Percentiles rank a stretch among this genome's conserved stretches.
phyloP scores from a whole-genome alignment of 1,284 basidiomycete genomes.

The Puccinia sorghi region DNA sequence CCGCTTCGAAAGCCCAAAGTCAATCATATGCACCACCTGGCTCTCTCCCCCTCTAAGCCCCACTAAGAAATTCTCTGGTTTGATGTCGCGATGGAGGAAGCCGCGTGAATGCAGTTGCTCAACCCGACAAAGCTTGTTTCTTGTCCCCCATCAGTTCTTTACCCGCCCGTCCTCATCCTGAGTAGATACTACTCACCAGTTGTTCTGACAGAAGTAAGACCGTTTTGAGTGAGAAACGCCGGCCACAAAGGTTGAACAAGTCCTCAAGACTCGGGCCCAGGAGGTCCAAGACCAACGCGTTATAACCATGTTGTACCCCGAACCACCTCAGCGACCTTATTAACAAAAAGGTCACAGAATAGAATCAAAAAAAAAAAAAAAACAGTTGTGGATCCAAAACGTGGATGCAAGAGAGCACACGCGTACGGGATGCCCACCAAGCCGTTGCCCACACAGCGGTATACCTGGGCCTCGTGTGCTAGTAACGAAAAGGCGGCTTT shows the following conservation, averaged over 20 bases:
- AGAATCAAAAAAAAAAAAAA: no score
- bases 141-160: neutral
- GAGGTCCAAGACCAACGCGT: constrained; percentile 98
- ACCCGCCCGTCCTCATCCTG: no score
- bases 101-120: constrained; percentile 99
- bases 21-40: constrained; percentile 93
- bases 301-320: constrained; percentile 98
- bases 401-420: constrained; percentile 44
- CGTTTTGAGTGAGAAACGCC: constrained; percentile 96
- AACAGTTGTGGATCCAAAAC: neutral
- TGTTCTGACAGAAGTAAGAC: constrained; percentile 96
- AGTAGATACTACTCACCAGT: constrained; percentile 66
- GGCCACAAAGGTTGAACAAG: constrained; percentile 87
- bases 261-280: constrained; percentile 97
- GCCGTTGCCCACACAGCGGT: constrained; percentile 80
- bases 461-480: constrained; percentile 59
- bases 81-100: constrained; percentile 99
- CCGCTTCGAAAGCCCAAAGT: constrained; percentile 99
- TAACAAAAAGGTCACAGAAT: no score
- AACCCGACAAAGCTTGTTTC: constrained; percentile 84
- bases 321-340: constrained; percentile 71
- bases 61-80: constrained; percentile 93
- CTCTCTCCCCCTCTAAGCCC: constrained; percentile 94
- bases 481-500: constrained; percentile 59
- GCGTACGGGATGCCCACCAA: constrained; percentile 98